Evolutionary conservation across 805 yeast genomes (phyloP).

Genomic region (Geotrichum ghanense): DNA sequence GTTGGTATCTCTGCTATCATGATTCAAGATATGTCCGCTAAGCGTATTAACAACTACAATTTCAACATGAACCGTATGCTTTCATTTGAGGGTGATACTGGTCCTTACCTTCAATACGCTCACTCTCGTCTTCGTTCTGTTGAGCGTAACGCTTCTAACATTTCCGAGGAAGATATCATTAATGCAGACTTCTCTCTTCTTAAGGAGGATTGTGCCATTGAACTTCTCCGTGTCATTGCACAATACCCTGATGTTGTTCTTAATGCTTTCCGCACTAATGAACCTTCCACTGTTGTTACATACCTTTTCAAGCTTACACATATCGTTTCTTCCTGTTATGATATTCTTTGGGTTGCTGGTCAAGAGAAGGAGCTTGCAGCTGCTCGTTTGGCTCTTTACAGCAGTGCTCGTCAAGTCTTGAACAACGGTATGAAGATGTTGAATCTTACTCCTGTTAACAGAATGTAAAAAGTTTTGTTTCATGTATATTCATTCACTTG

Average conservation of each 20-base stretch:
- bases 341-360: conserved; percentile 92
- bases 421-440: conserved; percentile 80
- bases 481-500: too few relatives aligned
- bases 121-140: conserved; percentile 94
- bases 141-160: conserved; percentile 60
- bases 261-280: conserved; percentile 72
- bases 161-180: conserved; percentile 18
- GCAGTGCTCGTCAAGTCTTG: conserved; percentile 81
- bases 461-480: conserved; percentile 50
- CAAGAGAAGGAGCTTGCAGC: conserved; percentile 76
- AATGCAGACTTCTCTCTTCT: conserved; percentile 49
- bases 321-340: conserved; percentile 92
- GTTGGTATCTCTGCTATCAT: conserved; percentile 95
- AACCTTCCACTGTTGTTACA: conserved; percentile 91
- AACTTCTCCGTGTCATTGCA: conserved; percentile 64
- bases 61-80: conserved; percentile 98
- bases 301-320: conserved; percentile 87
- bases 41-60: conserved; percentile 90
- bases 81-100: conserved; percentile 98
- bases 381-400: conserved; percentile 86
- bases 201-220: conserved; percentile 58
- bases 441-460: conserved; percentile 95
- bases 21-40: conserved; percentile 98
- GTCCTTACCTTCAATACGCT: conserved; percentile 97
- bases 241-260: conserved; percentile 87